Conservation (phyloP, 257 asterid species). For the Fraxinus cuspidata region DNA sequence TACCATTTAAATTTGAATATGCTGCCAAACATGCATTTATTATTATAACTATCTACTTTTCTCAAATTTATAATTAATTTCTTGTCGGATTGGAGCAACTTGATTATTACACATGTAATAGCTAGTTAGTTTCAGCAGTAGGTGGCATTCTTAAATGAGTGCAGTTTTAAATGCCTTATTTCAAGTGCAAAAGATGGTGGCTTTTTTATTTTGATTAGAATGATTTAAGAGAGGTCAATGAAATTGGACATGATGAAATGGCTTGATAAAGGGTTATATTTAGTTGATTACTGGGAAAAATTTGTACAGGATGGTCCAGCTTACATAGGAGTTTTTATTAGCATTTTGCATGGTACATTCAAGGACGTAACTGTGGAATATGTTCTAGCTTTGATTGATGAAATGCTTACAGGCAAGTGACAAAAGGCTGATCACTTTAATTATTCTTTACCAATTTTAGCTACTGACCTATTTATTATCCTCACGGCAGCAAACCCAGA, state of each 20-base stretch:
- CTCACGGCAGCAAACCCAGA: constrained; percentile 72
- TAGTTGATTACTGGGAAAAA: constrained; percentile 17
- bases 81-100: neutral
- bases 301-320: constrained; percentile 86
- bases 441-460: constrained; percentile 8
- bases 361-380: constrained; percentile 90
- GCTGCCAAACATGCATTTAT: neutral
- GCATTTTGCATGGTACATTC: constrained; percentile 75
- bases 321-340: constrained; percentile 64
- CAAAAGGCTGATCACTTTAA: constrained; percentile 1
- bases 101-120: neutral
- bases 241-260: neutral
- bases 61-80: neutral
- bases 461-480: constrained; percentile 20
- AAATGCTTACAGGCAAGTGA: constrained; percentile 70
- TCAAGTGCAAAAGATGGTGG: constrained; percentile 11
- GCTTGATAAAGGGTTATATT: constrained; percentile 12
- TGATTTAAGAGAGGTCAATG: neutral
- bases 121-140: constrained; percentile 11
- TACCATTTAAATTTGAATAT: neutral
- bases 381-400: constrained; percentile 82
- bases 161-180: constrained; percentile 20
- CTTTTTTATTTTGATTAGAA: neutral
- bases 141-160: constrained; percentile 21
- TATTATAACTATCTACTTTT: no score